Conservation (phyloP, 2,329 filamentous ascomycete species). For the Claviceps pazoutovae region DNA sequence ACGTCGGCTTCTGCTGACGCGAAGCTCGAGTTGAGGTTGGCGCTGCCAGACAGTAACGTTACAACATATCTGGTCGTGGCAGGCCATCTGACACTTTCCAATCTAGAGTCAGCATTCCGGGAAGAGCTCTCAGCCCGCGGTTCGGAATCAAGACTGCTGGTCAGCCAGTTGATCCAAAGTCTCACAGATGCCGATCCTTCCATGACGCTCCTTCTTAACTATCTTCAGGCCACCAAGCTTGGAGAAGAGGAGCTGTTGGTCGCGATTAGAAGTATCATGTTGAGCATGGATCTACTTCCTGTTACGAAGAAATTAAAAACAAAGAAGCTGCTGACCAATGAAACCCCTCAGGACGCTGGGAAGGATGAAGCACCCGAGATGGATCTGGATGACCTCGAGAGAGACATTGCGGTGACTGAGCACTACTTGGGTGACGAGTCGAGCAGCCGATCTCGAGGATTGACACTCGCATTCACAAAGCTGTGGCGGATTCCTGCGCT, state of each 20-base stretch:
- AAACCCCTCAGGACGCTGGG: slow-evolving; percentile 12
- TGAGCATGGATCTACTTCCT: slow-evolving; percentile 49
- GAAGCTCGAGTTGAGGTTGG: slow-evolving; percentile 18
- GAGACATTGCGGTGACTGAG: slow-evolving; percentile 54
- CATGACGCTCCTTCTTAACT: slow-evolving; percentile 50
- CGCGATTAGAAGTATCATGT: slow-evolving; percentile 52
- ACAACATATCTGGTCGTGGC: slow-evolving; percentile 45
- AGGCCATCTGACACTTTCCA: slow-evolving; percentile 45
- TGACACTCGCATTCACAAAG: slow-evolving; percentile 56
- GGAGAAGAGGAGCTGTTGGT: slow-evolving; percentile 52
- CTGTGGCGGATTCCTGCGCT: slow-evolving; percentile 50
- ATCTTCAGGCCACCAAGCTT: slow-evolving; percentile 52
- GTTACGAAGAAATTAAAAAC: slow-evolving; percentile 21
- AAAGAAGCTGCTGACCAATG: slow-evolving; percentile 19
- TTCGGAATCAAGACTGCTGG: slow-evolving; percentile 30
- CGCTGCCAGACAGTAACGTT: slow-evolving; percentile 38
- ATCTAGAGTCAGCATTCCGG: slow-evolving; percentile 43
- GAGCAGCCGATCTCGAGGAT: slow-evolving; percentile 44
- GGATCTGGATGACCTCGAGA: slow-evolving; percentile 47
- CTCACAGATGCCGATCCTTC: slow-evolving; percentile 54
- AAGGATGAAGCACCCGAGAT: slow-evolving; percentile 25
- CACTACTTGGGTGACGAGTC: slow-evolving; percentile 53
- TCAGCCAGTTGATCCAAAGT: slow-evolving; percentile 47
- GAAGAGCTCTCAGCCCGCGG: slow-evolving; percentile 30
- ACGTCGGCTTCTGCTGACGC: slow-evolving; percentile 23